These are phyloP conservation scores for Astragalus membranaceus DNA, from an alignment of 306 rosid genomes.

Conservation along the genomic window DNA sequence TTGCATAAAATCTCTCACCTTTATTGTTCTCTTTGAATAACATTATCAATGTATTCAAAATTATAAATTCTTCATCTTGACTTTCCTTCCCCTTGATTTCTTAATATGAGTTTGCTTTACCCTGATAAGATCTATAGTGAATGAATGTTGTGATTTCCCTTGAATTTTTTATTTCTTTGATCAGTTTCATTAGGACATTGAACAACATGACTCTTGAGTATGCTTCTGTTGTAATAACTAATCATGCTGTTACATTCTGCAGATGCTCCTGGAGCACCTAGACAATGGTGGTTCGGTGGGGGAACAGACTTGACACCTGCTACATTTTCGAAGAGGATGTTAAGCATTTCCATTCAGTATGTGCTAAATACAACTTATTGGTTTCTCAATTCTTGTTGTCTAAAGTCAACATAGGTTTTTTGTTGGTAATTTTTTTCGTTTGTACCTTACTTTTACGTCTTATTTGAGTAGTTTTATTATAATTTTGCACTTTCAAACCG, in stretches of 20 bases:
- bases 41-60: too few species aligned
- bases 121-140: too few species aligned
- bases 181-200: background rate
- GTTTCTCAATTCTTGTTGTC: conserved; percentile 10
- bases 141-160: too few species aligned
- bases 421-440: too few species aligned
- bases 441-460: background rate
- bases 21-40: too few species aligned
- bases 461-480: background rate
- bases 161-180: too few species aligned
- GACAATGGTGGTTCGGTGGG: conserved; percentile 99
- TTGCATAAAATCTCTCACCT: too few species aligned
- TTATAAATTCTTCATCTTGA: too few species aligned
- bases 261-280: conserved; percentile 89
- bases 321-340: conserved; percentile 93
- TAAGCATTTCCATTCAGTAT: conserved; percentile 88
- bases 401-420: background rate
- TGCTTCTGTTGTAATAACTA: conserved; percentile 7
- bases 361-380: conserved; percentile 8
- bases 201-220: background rate
- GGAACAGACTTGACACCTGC: conserved; percentile 98
- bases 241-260: conserved; percentile 27
- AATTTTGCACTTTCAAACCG: background rate
- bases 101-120: too few species aligned
- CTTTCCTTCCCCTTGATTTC: too few species aligned